A percentile compares a stretch with the other conserved stretches of the same genome.
Conservation (phyloP, 768 basidiomycete genomes). For the Brasilioporus rufonigricans region DNA sequence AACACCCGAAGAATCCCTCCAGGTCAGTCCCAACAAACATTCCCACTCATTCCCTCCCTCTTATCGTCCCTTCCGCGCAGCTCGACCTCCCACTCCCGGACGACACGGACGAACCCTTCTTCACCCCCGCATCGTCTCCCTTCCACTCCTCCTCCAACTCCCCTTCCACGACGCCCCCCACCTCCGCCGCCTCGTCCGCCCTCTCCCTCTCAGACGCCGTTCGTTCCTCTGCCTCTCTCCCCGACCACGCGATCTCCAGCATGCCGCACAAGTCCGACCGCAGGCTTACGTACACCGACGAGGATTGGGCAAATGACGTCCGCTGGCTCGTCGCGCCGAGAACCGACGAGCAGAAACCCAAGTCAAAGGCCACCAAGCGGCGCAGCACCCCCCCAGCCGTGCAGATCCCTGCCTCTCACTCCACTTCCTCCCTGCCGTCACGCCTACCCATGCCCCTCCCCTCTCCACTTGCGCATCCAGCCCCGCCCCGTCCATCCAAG, state of each 20-base stretch:
- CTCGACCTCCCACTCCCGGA: conserved; percentile 12
- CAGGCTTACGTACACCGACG: conserved; percentile 44
- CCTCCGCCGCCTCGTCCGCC: conserved; percentile 31
- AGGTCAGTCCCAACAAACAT: conserved; percentile 18
- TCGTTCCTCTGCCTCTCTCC: conserved; percentile 29
- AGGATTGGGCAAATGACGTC: conserved; percentile 69
- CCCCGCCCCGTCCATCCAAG: conserved; percentile 24
- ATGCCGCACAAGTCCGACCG: conserved; percentile 23
- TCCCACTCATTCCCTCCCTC: neutral
- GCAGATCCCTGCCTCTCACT: conserved; percentile 17
- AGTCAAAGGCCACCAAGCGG: conserved; percentile 20
- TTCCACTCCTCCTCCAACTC: conserved; percentile 17
- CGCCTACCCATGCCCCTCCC: conserved; percentile 8
- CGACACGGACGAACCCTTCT: conserved; percentile 50
- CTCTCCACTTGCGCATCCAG: conserved; percentile 10
- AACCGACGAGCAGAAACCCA: conserved; percentile 13
- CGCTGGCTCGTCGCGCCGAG: conserved; percentile 55
- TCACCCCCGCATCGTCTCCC: conserved; percentile 35
- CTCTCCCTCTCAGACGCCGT: conserved; percentile 34
- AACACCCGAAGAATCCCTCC: conserved; percentile 9
- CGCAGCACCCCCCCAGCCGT: conserved; percentile 17
- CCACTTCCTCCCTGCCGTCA: conserved; percentile 21
- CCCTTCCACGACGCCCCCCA: conserved; percentile 22
- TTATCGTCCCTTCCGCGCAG: conserved; percentile 10
- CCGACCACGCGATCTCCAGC: conserved; percentile 24